phyloP scores from a whole-genome alignment of 116 monocot species.

The Phalaenopsis hybrid region DNA sequence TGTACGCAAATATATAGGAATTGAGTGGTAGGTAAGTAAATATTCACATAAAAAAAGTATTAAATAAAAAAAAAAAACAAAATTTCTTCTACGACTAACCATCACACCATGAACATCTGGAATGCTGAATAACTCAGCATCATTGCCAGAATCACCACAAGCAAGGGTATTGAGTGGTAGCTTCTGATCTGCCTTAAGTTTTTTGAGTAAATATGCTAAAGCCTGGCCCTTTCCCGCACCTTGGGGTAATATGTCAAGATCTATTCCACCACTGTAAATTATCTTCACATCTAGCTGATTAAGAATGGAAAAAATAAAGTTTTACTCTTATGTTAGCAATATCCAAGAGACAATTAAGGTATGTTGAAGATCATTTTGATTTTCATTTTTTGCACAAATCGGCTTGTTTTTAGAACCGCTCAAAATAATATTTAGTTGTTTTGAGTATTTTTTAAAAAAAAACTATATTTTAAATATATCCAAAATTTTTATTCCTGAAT shows the following conservation, averaged over 20 bases:
- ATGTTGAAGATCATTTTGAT: too few species aligned
- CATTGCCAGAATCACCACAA: conserved; percentile 95
- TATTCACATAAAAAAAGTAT: too few species aligned
- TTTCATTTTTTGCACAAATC: not conserved
- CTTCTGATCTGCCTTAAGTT: conserved; percentile 48
- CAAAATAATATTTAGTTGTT: too few species aligned
- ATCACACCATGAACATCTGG: conserved; percentile 84
- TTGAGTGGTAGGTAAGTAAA: too few species aligned
- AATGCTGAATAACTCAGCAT: conserved; percentile 81
- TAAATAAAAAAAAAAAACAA: not conserved
- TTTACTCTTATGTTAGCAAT: not conserved
- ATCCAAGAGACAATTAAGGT: not conserved
- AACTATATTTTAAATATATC: not conserved
- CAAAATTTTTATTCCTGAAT: too few species aligned
- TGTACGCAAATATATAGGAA: too few species aligned
- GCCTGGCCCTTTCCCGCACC: conserved; percentile 94
- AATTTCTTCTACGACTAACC: conserved; percentile 29
- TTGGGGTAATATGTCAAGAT: conserved; percentile 75
- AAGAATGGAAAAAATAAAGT: not conserved
- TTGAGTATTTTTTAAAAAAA: too few species aligned
- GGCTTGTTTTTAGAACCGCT: too few species aligned
- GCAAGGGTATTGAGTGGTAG: conserved; percentile 70
- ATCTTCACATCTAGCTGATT: conserved; percentile 81
- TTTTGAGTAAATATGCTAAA: conserved; percentile 78
- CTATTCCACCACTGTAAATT: conserved; percentile 76